Evolutionary conservation across 1,284 basidiomycete genomes (phyloP).

Genomic region (Waitea zeae): DNA sequence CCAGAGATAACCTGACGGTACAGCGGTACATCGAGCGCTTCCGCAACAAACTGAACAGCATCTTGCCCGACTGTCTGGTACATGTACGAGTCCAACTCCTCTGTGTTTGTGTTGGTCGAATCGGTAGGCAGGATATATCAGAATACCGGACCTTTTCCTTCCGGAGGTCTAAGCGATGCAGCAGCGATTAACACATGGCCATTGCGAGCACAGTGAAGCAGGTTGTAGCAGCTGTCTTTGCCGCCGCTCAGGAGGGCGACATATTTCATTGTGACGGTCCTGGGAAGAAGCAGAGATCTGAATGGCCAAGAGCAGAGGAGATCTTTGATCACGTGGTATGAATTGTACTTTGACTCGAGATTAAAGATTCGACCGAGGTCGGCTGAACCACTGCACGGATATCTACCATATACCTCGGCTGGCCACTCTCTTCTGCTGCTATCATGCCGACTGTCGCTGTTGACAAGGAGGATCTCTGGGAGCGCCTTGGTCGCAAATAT

Average conservation of each 20-base stretch:
- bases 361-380: too few species aligned
- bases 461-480: conserved; percentile 90
- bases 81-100: conserved; percentile 97
- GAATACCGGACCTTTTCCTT: conserved; percentile 56
- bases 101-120: conserved; percentile 21
- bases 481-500: conserved; percentile 72
- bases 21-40: conserved; percentile 76
- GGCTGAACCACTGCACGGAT: too few species aligned
- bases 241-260: conserved; percentile 93
- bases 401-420: background rate
- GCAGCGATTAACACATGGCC: conserved; percentile 83
- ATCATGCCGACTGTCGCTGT: conserved; percentile 90
- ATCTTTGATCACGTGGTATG: too few species aligned
- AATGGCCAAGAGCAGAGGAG: too few species aligned
- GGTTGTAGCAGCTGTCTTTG: conserved; percentile 96
- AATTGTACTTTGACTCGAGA: too few species aligned
- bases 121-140: conserved; percentile 2
- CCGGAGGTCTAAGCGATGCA: conserved; percentile 73
- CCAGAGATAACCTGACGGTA: conserved; percentile 74
- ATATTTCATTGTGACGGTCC: conserved; percentile 57
- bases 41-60: conserved; percentile 76
- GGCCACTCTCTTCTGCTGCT: background rate
- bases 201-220: conserved; percentile 77
- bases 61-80: conserved; percentile 98
- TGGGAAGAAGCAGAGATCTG: background rate